Conservation (phyloP, 2,329 filamentous ascomycete genomes). For the Chaetomiaceae sp. region DNA sequence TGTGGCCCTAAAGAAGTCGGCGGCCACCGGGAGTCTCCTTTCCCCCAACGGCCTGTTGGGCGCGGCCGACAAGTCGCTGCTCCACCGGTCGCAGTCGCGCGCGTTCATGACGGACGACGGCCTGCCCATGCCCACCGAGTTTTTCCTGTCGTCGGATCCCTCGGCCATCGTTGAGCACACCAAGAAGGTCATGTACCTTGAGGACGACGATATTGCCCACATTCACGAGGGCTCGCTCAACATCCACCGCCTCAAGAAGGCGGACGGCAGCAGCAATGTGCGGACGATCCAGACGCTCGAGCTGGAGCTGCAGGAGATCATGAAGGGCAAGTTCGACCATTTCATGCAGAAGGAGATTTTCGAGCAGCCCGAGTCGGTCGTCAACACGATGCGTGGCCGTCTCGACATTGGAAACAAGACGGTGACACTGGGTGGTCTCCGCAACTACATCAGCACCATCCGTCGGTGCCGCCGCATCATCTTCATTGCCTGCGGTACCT, state of each 20-base stretch:
- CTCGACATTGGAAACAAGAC: slow-evolving; percentile 89
- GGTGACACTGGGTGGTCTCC: slow-evolving; percentile 90
- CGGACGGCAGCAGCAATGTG: slow-evolving; percentile 93
- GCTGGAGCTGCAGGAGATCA: slow-evolving; percentile 98
- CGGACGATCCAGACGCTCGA: slow-evolving; percentile 98
- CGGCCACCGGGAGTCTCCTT: slow-evolving; percentile 64
- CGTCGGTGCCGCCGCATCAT: slow-evolving; percentile 95
- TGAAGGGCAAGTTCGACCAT: slow-evolving; percentile 99
- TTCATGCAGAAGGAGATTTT: slow-evolving; percentile 99
- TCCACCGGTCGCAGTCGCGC: slow-evolving; percentile 96
- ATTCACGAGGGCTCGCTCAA: slow-evolving; percentile 98
- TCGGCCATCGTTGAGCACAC: slow-evolving; percentile 99
- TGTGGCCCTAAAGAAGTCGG: slow-evolving; percentile 94
- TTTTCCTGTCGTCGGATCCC: slow-evolving; percentile 98
- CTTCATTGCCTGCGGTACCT: slow-evolving; percentile 98
- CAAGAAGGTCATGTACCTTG: slow-evolving; percentile 99
- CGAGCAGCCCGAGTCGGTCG: slow-evolving; percentile 97
- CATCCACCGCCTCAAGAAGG: slow-evolving; percentile 97
- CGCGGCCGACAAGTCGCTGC: slow-evolving; percentile 92
- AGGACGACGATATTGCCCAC: slow-evolving; percentile 99
- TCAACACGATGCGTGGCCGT: slow-evolving; percentile 99
- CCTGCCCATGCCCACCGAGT: slow-evolving; percentile 95
- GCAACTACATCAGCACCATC: slow-evolving; percentile 95
- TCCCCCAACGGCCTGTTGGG: slow-evolving; percentile 69
- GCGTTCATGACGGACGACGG: slow-evolving; percentile 99